These are phyloP conservation scores for Phlyctochytrium planicorne DNA, from an alignment of 192 early-diverging fungal species.

Conservation along the genomic window DNA sequence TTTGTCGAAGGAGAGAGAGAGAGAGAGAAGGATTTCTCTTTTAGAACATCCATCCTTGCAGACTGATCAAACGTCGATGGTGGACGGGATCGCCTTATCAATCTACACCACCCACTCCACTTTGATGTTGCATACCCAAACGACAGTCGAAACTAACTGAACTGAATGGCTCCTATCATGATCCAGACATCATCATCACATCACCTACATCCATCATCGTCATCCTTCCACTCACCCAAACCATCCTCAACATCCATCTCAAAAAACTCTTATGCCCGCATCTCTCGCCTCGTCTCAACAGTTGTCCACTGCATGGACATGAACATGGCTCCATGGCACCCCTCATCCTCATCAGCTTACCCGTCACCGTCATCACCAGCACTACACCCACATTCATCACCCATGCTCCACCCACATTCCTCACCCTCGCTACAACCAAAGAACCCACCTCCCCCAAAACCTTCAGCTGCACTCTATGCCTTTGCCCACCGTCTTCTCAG, in stretches of 20 bases:
- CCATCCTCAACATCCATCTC: background rate
- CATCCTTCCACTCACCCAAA: background rate
- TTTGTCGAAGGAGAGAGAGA: no score
- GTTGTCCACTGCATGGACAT: conserved; percentile 12
- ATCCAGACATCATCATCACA: no score
- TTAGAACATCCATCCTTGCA: no score
- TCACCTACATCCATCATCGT: background rate
- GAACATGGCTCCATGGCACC: background rate
- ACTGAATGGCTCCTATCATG: no score
- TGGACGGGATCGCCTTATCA: no score
- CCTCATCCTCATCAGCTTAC: background rate
- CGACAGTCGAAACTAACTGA: no score
- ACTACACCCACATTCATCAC: background rate
- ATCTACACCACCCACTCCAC: no score
- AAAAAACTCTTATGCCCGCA: conserved; percentile 8
- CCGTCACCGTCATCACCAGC: conserved; percentile 10
- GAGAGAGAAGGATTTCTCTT: no score
- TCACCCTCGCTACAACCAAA: background rate
- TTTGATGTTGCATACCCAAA: no score
- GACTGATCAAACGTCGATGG: no score
- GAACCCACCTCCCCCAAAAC: conserved; percentile 2
- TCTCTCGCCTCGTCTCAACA: conserved; percentile 9
- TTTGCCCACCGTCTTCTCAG: conserved; percentile 17
- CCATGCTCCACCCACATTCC: background rate
- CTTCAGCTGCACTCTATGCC: conserved; percentile 14